Percentiles rank a stretch among this genome's conserved stretches.
Evolutionary conservation across 2,329 filamentous ascomycete genomes (phyloP).

Genomic region (Penicillium corylophilum): DNA sequence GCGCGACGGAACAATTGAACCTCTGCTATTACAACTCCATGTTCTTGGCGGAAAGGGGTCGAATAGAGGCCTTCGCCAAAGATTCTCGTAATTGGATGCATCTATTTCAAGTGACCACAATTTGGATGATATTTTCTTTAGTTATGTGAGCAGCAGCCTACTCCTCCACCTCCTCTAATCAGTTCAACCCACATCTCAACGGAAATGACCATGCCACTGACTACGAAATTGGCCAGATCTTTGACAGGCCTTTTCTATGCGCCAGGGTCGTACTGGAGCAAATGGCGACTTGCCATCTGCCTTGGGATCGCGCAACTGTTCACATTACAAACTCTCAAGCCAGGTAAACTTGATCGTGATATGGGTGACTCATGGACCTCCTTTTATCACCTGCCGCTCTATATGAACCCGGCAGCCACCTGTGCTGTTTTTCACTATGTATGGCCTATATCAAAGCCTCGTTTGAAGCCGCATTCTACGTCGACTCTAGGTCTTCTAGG

Average conservation of each 20-base stretch:
- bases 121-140: background rate
- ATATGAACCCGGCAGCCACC: background rate
- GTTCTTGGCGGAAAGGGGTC: background rate
- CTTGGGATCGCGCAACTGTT: too few relatives aligned
- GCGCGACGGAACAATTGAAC: background rate
- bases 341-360: too few relatives aligned
- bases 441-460: background rate
- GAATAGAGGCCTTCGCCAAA: background rate
- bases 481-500: background rate
- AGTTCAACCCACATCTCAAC: too few relatives aligned
- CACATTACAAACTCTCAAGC: too few relatives aligned
- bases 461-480: background rate
- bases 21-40: background rate
- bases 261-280: too few relatives aligned
- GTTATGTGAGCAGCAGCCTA: background rate
- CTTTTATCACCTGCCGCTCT: background rate
- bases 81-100: background rate
- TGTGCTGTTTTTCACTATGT: background rate
- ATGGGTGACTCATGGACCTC: too few relatives aligned
- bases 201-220: background rate
- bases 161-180: too few relatives aligned
- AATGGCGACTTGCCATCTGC: too few relatives aligned
- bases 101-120: background rate
- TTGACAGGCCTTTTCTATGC: background rate
- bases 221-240: background rate